Evolutionary conservation across 805 yeast species (phyloP).

Genomic region (Suhomyces faveliae): DNA sequence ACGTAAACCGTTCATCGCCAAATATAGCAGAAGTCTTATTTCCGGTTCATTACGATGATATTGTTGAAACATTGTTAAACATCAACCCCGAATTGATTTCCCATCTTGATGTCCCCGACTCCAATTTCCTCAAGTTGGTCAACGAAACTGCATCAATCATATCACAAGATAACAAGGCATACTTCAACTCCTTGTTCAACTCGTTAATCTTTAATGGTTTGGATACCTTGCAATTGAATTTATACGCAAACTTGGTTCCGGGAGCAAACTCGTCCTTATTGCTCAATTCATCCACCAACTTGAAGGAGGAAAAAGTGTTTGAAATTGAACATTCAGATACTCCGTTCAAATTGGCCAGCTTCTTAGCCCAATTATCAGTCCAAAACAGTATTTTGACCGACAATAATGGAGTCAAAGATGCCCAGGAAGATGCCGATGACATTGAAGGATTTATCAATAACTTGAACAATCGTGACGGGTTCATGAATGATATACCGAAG

Average conservation of each 20-base stretch:
- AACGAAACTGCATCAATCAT: slow-evolving; percentile 47
- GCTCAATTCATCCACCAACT: slow-evolving; percentile 10
- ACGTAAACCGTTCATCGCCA: slow-evolving; percentile 8
- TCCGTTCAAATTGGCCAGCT: slow-evolving; percentile 57
- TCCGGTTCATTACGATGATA: slow-evolving; percentile 37
- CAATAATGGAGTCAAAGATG: slow-evolving; percentile 34
- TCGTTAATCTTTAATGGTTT: slow-evolving; percentile 34
- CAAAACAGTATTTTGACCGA: slow-evolving; percentile 57
- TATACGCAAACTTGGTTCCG: slow-evolving; percentile 27
- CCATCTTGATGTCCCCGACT: slow-evolving; percentile 36
- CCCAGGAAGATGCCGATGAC: slow-evolving; percentile 10
- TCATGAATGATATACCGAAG: slow-evolving; percentile 5
- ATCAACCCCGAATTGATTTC: slow-evolving; percentile 43
- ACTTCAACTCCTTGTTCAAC: slow-evolving; percentile 29
- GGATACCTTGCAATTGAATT: slow-evolving; percentile 34
- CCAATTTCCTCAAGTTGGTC: slow-evolving; percentile 39
- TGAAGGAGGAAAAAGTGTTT: slow-evolving; percentile 17
- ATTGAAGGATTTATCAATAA: slow-evolving; percentile 37
- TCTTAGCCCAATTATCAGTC: slow-evolving; percentile 65
- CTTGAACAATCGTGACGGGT: slow-evolving; percentile 27
- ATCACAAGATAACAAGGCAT: slow-evolving; percentile 23
- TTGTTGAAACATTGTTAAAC: slow-evolving; percentile 48
- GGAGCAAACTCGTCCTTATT: slow-evolving; percentile 11
- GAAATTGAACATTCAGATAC: slow-evolving; percentile 10
- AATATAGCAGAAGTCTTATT: slow-evolving; percentile 21